Conservation (phyloP, 2,329 filamentous ascomycete species). For the Stachybotrys chlorohalonatus region DNA sequence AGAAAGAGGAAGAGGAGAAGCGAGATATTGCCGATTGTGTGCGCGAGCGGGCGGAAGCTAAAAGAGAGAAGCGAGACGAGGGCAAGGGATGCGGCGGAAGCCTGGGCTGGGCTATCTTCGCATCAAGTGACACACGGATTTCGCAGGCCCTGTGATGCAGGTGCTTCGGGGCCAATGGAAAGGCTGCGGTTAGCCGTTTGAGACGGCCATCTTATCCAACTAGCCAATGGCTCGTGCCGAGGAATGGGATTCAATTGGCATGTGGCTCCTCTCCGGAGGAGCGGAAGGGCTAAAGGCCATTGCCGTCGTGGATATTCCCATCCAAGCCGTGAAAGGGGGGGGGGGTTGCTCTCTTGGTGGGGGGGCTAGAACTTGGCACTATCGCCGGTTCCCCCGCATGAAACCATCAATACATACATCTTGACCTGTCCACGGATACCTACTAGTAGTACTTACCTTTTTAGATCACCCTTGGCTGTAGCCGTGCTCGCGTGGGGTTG, state of each 20-base stretch:
- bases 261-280: neutral
- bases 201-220: neutral
- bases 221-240: neutral
- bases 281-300: neutral
- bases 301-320: neutral
- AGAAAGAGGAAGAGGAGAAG: neutral
- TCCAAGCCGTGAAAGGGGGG: neutral
- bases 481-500: no score
- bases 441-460: neutral
- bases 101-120: neutral
- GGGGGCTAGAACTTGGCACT: no score
- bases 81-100: neutral
- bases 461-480: no score
- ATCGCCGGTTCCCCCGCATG: neutral
- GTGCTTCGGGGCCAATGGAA: neutral
- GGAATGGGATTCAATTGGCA: neutral
- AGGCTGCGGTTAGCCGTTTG: neutral
- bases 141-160: no score
- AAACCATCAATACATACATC: no score
- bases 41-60: neutral
- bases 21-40: neutral
- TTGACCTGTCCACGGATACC: no score
- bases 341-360: neutral
- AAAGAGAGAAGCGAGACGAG: neutral
- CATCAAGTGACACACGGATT: neutral